A percentile compares a stretch with the other conserved stretches of the same genome.
Conservation (phyloP, 176 grass and related monocot species). For the Canna indica region DNA sequence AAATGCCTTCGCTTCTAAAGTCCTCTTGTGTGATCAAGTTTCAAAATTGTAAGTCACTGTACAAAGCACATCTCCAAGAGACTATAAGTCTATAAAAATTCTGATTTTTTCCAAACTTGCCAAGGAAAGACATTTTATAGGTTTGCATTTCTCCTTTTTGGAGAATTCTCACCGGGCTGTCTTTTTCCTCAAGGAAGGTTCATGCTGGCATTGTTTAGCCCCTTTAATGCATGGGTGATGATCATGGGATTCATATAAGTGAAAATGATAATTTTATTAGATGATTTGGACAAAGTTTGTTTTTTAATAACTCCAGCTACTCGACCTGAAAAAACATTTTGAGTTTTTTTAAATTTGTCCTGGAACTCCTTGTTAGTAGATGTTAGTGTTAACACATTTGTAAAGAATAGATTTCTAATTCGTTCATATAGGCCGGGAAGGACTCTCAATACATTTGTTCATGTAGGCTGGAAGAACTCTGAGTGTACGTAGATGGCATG, state of each 20-base stretch:
- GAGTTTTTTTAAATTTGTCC: not conserved
- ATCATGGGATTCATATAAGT: not conserved
- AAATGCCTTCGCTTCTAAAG: too few relatives aligned
- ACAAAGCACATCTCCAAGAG: not conserved
- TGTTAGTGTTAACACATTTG: not conserved
- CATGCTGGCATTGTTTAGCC: not conserved
- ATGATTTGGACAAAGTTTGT: not conserved
- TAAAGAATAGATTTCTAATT: not conserved
- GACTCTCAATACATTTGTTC: too few relatives aligned
- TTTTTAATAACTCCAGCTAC: not conserved
- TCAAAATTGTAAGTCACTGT: not conserved
- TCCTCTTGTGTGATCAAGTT: not conserved
- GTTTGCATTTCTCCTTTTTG: not conserved
- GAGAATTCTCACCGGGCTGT: not conserved
- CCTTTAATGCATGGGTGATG: not conserved
- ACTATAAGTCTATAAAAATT: not conserved
- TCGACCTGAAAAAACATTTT: not conserved
- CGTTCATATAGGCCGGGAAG: conserved; percentile 67
- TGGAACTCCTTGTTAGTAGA: not conserved
- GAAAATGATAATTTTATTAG: not conserved
- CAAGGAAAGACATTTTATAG: not conserved
- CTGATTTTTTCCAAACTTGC: not conserved
- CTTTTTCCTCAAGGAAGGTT: not conserved
- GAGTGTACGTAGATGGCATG: conserved; percentile 82
- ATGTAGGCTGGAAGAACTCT: conserved; percentile 89